Evolutionary conservation across 805 yeast genomes (phyloP), one percentile per base, ranked within the genome.

Genomic region (Nakazawaea ernobii): DNA sequence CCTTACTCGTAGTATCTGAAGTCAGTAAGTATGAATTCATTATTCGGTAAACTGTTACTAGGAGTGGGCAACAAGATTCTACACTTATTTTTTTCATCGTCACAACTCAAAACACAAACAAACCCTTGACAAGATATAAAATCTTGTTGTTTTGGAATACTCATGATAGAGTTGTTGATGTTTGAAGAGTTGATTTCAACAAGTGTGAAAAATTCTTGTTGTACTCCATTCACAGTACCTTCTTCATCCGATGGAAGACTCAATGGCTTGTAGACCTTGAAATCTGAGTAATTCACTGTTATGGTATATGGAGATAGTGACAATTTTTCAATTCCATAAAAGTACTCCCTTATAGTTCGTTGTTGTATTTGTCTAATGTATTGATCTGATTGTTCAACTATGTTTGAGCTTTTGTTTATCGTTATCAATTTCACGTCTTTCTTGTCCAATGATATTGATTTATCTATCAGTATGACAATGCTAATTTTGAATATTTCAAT

Each of bases 51-150:
- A 36, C 83, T 67, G 26, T 59, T 69, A 1, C 96, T 95, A 2
- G 96, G 97, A 5, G 88, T 84, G 0, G 99, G 98, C 52, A 90
- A 71, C 52, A 92, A 69, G 8, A 94, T 71, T 57, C 83, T 83
- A 47, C 87, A 59, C 55, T 78, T 84, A 13, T 77, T 74, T 57
- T 82, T 83, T 13, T 77, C 68, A 53, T 92, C 97, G 58, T 91
- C 95, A 42, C 60, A 58, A 30, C 61, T 54, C 8, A 74, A 66
- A 4, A 81, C 78, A 52, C 87, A 84, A 3, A 84, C 86, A 65
- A 80, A 92, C 0, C 99, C 98, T 53, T 87, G 60, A 0, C 88
- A 82, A 44, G 85, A 74, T 17, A 84, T 68, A 4, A 72, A 74
- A 20, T 74, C 78, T 32, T 70, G 69, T 37, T 40, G n/a, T 20